Evolutionary conservation across 1,139 yeast species (phyloP).

Genomic region (Lodderomyces margitis): DNA sequence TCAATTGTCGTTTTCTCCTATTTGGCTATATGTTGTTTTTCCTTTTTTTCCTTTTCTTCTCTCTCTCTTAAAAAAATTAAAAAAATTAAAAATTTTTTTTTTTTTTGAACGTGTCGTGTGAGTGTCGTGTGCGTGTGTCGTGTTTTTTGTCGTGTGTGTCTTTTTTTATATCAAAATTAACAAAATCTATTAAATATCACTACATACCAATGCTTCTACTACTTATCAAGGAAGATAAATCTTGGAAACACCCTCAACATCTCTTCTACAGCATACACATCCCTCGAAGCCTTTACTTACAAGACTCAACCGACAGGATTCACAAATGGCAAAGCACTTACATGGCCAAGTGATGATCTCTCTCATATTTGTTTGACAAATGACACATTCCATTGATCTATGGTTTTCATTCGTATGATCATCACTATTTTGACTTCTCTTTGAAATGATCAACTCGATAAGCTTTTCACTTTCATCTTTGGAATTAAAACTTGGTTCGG

Average conservation of each 20-base stretch:
- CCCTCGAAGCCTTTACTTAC: slow-evolving; percentile 72
- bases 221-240: slow-evolving; percentile 47
- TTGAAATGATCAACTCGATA: slow-evolving; percentile 18
- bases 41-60: too few relatives aligned
- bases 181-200: not conserved
- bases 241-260: slow-evolving; percentile 57
- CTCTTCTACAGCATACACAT: slow-evolving; percentile 82
- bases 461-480: slow-evolving; percentile 21
- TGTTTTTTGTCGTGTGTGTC: not conserved
- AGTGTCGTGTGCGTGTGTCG: too few relatives aligned
- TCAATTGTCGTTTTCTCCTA: not conserved
- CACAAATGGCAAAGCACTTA: slow-evolving; percentile 84
- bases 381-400: slow-evolving; percentile 57
- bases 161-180: not conserved
- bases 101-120: too few relatives aligned
- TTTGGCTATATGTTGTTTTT: not conserved
- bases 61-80: too few relatives aligned
- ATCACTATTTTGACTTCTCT: slow-evolving; percentile 13
- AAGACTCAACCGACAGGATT: slow-evolving; percentile 73
- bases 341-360: slow-evolving; percentile 93
- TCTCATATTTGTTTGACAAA: slow-evolving; percentile 74
- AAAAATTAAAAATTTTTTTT: too few relatives aligned
- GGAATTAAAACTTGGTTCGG: not conserved
- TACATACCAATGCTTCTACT: not conserved
- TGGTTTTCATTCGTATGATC: not conserved